A percentile compares a stretch with the other conserved stretches of the same genome.
phyloP scores from a whole-genome alignment of 768 basidiomycete species.

The Tricholoma matsutake region DNA sequence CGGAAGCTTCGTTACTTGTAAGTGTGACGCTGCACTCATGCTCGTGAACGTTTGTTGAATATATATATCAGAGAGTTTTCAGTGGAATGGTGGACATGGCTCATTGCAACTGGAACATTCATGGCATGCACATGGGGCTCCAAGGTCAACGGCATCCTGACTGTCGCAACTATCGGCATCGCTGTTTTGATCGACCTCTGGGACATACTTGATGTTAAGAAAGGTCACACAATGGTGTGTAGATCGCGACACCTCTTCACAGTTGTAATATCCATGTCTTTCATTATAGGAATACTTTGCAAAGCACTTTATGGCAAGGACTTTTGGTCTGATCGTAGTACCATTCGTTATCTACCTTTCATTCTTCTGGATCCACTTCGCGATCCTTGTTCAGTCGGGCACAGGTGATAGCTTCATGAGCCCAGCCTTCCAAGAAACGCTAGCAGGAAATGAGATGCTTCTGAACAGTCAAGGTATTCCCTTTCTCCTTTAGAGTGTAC shows the following conservation, averaged over 20 bases:
- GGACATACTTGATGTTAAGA: constrained; percentile 85
- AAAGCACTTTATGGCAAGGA: constrained; percentile 85
- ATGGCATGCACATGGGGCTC: constrained; percentile 97
- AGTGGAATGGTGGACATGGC: constrained; percentile 92
- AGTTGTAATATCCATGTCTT: background rate
- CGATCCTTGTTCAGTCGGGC: constrained; percentile 83
- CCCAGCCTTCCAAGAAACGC: constrained; percentile 95
- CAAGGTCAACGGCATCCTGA: constrained; percentile 95
- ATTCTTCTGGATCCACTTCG: constrained; percentile 96
- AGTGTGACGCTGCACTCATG: constrained; percentile 17
- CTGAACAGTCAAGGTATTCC: constrained; percentile 83
- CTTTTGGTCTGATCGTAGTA: constrained; percentile 79
- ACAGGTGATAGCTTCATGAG: constrained; percentile 97
- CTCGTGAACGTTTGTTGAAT: constrained; percentile 1
- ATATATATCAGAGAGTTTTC: constrained; percentile 69
- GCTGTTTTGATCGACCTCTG: constrained; percentile 94
- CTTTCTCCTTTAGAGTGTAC: background rate
- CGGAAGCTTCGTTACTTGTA: constrained; percentile 89
- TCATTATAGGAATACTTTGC: constrained; percentile 76
- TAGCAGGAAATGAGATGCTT: constrained; percentile 87
- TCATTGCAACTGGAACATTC: constrained; percentile 83
- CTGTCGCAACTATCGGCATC: constrained; percentile 83
- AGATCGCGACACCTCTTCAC: background rate
- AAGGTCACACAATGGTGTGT: constrained; percentile 74
- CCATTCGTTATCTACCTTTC: constrained; percentile 89